Percentiles rank a stretch among this genome's conserved stretches.
Evolutionary conservation across 192 early-diverging fungal genomes (phyloP).

Genomic region (Linnemannia schmuckeri): DNA sequence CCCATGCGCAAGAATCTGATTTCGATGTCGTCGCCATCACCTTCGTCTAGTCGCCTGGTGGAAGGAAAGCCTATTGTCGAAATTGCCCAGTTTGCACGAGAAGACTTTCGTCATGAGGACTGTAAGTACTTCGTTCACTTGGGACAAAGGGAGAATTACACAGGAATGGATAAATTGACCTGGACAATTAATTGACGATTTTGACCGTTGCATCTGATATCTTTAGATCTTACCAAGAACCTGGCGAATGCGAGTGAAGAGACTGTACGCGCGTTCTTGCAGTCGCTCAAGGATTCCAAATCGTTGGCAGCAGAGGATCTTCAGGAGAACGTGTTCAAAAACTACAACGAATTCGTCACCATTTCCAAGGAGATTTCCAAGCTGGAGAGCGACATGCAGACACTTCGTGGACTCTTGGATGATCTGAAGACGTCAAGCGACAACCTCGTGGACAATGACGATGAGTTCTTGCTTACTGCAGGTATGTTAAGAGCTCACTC

Average conservation of each 20-base stretch:
- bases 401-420: slow-evolving; percentile 73
- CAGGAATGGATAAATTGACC: background rate
- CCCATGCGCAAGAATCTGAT: slow-evolving; percentile 48
- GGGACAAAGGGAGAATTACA: background rate
- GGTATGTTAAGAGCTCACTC: slow-evolving; percentile 19
- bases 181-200: background rate
- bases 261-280: slow-evolving; percentile 66
- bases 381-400: slow-evolving; percentile 83
- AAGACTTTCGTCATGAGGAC: slow-evolving; percentile 67
- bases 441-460: slow-evolving; percentile 60
- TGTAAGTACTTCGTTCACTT: slow-evolving; percentile 50
- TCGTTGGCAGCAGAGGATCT: slow-evolving; percentile 77
- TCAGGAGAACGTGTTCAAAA: slow-evolving; percentile 86
- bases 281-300: slow-evolving; percentile 72
- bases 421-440: slow-evolving; percentile 71
- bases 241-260: slow-evolving; percentile 71
- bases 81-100: slow-evolving; percentile 63
- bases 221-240: slow-evolving; percentile 66
- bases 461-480: slow-evolving; percentile 47
- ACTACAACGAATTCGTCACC: slow-evolving; percentile 87
- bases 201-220: background rate
- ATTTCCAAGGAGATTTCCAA: slow-evolving; percentile 89
- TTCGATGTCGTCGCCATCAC: slow-evolving; percentile 41
- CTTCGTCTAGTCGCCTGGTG: slow-evolving; percentile 9
- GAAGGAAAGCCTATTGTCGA: slow-evolving; percentile 59